A percentile compares a stretch with the other conserved stretches of the same genome.
Evolutionary conservation across 495 filamentous ascomycete genomes (phyloP).

Genomic region (Coniosporium apollinis): DNA sequence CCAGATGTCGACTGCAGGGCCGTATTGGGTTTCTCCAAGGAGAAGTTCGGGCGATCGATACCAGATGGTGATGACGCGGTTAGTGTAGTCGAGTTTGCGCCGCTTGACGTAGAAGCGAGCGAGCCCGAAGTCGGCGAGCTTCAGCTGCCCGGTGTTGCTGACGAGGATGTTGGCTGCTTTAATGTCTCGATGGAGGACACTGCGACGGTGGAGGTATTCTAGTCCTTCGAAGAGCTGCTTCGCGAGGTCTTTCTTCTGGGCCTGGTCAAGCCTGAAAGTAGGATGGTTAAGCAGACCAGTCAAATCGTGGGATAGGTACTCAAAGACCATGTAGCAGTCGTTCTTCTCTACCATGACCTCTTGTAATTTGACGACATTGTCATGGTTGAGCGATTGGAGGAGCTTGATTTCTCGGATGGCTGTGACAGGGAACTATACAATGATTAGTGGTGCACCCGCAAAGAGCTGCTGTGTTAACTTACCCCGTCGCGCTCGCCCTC

Average conservation of each 20-base stretch:
- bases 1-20: conserved; percentile 93
- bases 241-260: conserved; percentile 87
- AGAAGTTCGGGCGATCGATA: conserved; percentile 90
- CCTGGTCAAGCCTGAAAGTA: conserved; percentile 65
- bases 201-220: conserved; percentile 82
- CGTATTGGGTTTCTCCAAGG: conserved; percentile 86
- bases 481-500: conserved; percentile 87
- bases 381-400: conserved; percentile 80
- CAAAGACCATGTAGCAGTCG: conserved; percentile 99
- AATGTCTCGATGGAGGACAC: conserved; percentile 82
- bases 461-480: conserved; percentile 8
- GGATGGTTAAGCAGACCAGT: conserved; percentile 86
- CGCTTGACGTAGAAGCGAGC: conserved; percentile 95
- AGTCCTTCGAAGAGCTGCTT: conserved; percentile 89
- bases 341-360: conserved; percentile 99
- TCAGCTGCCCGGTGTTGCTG: conserved; percentile 71
- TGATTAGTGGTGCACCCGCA: conserved; percentile 8
- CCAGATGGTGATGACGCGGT: conserved; percentile 97
- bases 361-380: conserved; percentile 71
- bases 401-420: conserved; percentile 94
- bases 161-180: conserved; percentile 68
- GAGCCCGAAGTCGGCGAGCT: conserved; percentile 91
- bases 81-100: conserved; percentile 89
- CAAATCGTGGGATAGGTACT: conserved; percentile 91
- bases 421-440: conserved; percentile 68